These are phyloP conservation scores for Gaultheria prostrata DNA, from an alignment of 148 eudicot species.

Conservation along the genomic window DNA sequence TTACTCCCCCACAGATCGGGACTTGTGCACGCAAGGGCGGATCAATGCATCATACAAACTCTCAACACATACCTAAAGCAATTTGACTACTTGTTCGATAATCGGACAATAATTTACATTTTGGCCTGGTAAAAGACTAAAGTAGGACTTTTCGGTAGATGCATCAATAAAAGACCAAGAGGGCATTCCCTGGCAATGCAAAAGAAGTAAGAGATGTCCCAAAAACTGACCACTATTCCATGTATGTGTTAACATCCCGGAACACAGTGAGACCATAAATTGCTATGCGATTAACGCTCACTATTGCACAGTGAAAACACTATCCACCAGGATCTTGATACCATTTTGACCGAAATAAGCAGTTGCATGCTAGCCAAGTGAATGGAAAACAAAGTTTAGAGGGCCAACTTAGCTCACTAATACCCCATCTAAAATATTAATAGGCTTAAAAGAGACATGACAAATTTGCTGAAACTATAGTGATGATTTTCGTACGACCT, in stretches of 20 bases:
- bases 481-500: too few species aligned
- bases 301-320: background rate
- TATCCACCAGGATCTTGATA: background rate
- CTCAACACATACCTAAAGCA: background rate
- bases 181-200: background rate
- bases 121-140: background rate
- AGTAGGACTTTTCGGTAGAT: background rate
- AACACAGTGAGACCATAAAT: background rate
- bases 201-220: background rate
- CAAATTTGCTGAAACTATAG: background rate
- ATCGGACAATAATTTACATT: background rate
- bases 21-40: too few species aligned
- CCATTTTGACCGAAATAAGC: background rate
- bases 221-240: background rate
- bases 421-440: background rate
- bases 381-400: background rate
- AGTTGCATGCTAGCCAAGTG: background rate
- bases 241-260: too few species aligned
- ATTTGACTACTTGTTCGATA: background rate
- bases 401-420: background rate
- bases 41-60: too few species aligned
- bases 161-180: background rate
- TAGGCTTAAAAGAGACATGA: background rate
- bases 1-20: too few species aligned
- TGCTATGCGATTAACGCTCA: background rate